Evolutionary conservation across 2,329 filamentous ascomycete species (phyloP), one percentile per base, ranked within the genome.

Genomic region (Hysterium pulicare): DNA sequence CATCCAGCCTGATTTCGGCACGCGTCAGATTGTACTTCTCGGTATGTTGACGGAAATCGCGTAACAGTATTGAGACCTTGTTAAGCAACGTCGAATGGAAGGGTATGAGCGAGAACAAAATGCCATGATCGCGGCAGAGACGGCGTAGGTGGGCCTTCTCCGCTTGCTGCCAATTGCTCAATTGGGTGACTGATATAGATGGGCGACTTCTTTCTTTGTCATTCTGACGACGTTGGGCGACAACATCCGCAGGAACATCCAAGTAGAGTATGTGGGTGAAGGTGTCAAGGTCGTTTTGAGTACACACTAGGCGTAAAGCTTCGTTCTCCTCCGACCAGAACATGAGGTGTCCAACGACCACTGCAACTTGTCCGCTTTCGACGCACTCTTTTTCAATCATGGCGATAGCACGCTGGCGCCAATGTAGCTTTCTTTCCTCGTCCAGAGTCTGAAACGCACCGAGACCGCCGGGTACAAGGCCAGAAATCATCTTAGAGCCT

Each of bases 201-300:
- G 61, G 49, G 1, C 76, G 74, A 5, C 8, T 30, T 45, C 67
- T 68, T 11, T 42, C 22, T 1, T 16, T 51, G 48, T 82, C 76
- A 0, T 58, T 38, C 0, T 22, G 26, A n/a, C 69, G 64, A 15
- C 65, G 70, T 32, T 69, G 39, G 1, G 46, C 45, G 13, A 82
- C 57, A 1, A 57, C 19, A 1, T 69, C 50, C 0, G 67, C 47
- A 2, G 66, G 50, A 1, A 70, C 51, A 33, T 77, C 59, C 21
- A 84, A 52, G 50, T 84, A 83, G 10, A 84, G 33, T 11, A 85
- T 77, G 49, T 84, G 78, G 0, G 77, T 80, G 54, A 71, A 84
- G 0, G 58, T 68, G 0, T 64, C 33, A 3, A 72, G 37, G 42
- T 84, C 79, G 6, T 51, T 61, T 2, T 58, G 9, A 0, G 75